Conservation (phyloP, 1,284 basidiomycete species). For the Cutaneotrichosporon sp. region DNA sequence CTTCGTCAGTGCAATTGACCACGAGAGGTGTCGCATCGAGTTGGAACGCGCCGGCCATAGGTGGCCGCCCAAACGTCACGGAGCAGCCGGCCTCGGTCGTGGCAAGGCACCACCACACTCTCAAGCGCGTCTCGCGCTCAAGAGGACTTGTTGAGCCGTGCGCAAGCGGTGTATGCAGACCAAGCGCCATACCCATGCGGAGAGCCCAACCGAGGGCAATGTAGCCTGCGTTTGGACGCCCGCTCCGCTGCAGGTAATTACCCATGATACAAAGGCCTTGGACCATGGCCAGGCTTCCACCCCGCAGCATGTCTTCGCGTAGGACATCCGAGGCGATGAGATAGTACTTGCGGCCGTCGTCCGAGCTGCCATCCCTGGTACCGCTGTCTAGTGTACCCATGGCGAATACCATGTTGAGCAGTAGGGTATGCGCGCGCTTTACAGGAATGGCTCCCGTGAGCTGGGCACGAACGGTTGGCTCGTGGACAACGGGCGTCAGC, state of each 20-base stretch:
- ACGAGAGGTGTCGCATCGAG: constrained; percentile 21
- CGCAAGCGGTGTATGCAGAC: constrained; percentile 24
- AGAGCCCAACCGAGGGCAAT: constrained; percentile 29
- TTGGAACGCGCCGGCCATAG: not conserved
- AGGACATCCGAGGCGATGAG: constrained; percentile 25
- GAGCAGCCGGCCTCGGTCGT: constrained; percentile 32
- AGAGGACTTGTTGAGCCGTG: constrained; percentile 9
- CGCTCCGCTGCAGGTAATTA: constrained; percentile 33
- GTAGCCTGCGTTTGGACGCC: constrained; percentile 33
- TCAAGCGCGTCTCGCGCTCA: constrained; percentile 24
- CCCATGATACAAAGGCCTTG: constrained; percentile 38
- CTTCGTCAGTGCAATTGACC: constrained; percentile 32
- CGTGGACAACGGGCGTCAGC: constrained; percentile 34
- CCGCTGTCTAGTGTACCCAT: constrained; percentile 32
- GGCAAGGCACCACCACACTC: constrained; percentile 32
- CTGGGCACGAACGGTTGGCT: constrained; percentile 35
- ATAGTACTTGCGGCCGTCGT: constrained; percentile 27
- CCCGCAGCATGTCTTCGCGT: constrained; percentile 26
- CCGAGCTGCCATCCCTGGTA: constrained; percentile 11
- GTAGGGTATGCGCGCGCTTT: constrained; percentile 20
- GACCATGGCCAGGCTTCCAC: constrained; percentile 30
- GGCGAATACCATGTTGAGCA: constrained; percentile 37
- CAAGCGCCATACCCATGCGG: constrained; percentile 29
- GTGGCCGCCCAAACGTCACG: constrained; percentile 26
- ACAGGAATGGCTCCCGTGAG: constrained; percentile 31